Evolutionary conservation across 2,329 filamentous ascomycete genomes (phyloP).

Genomic region (Sporothrix brunneoviolacea): DNA sequence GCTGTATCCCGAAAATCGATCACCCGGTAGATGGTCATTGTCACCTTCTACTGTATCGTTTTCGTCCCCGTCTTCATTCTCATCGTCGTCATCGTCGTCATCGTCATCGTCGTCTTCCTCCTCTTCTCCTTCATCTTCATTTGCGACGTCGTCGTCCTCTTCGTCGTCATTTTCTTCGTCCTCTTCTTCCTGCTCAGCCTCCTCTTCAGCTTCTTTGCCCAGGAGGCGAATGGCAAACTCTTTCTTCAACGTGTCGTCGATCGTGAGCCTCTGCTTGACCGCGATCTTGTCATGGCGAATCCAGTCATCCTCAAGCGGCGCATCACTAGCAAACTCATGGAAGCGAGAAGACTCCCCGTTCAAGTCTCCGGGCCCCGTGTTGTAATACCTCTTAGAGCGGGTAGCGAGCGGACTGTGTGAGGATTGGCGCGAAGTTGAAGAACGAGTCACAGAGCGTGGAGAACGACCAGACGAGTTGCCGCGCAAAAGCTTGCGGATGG

Average conservation of each 20-base stretch:
- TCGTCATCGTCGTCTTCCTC: slow-evolving; percentile 47
- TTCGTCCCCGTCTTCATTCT: slow-evolving; percentile 30
- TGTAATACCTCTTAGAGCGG: slow-evolving; percentile 42
- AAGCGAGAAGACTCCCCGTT: slow-evolving; percentile 58
- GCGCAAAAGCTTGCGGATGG: slow-evolving; percentile 21
- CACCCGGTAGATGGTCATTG: slow-evolving; percentile 41
- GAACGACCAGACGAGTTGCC: slow-evolving; percentile 14
- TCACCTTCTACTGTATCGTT: slow-evolving; percentile 46
- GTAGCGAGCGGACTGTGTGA: slow-evolving; percentile 33
- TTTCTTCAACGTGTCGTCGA: slow-evolving; percentile 82
- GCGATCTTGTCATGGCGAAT: slow-evolving; percentile 61
- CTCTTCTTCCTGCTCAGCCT: slow-evolving; percentile 70
- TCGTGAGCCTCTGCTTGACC: slow-evolving; percentile 63
- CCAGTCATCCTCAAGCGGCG: slow-evolving; percentile 84
- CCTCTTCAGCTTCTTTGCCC: slow-evolving; percentile 84
- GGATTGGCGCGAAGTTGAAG: slow-evolving; percentile 29
- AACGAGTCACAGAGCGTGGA: slow-evolving; percentile 16
- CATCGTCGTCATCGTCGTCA: slow-evolving; percentile 35
- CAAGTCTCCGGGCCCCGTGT: slow-evolving; percentile 44
- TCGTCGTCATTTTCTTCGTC: slow-evolving; percentile 45
- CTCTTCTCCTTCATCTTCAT: slow-evolving; percentile 44
- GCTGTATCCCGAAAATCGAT: slow-evolving; percentile 49
- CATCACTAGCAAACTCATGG: slow-evolving; percentile 85
- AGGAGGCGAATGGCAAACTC: slow-evolving; percentile 83
- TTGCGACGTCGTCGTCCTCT: slow-evolving; percentile 42